Base-by-base conservation (phyloP, 495 filamentous ascomycete genomes). In the Jackrogersella minutella region DNA sequence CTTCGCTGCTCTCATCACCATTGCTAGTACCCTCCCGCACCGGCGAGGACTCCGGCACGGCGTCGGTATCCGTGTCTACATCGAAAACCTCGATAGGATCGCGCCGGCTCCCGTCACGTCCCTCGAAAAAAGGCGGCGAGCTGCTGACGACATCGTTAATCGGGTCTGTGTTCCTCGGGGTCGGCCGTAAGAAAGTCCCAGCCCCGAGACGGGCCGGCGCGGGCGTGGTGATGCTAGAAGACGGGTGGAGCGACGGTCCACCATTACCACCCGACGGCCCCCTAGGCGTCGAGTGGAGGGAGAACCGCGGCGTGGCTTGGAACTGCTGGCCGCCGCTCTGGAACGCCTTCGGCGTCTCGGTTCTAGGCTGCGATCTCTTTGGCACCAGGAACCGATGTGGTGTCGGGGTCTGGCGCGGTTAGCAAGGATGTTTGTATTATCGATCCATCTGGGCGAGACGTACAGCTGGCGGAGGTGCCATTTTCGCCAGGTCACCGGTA, bases 371-470 rank as follows among this genome's bases (percentile, higher is more conserved):
- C 10, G 74, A 73, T 24, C 73, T 63, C 67, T 74, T 79, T 13
- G 79, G 72, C 50, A 74, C 71, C 14, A 81, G 62, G 58, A 81
- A 82, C 11, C 78, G 77, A 33, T 74, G 74, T 1, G 80, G 73
- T 11, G 77, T 77, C 4, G 79, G 79, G 9, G 80, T 82, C 80
- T 82, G 28, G 5, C 14, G 11, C 14, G 26, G 5, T 60, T 21
- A 30, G 19, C 26, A 21, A n/a, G n/a, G n/a, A n/a, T n/a, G n/a
- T n/a, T n/a, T n/a, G n/a, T n/a, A n/a, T n/a, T n/a, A n/a, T n/a
- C n/a, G n/a, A n/a, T n/a, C n/a, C n/a, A 30, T 16, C 3, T 1
- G 31, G 1, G 7, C 31, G 16, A 11, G 21, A 69, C 72, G 8
- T 66, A 74, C 72, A 46, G 72, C 66, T 0, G 69, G 71, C 40